A percentile compares a stretch with the other conserved stretches of the same genome.
Conservation (phyloP, 768 basidiomycete genomes). For the Tricholoma terreum region DNA sequence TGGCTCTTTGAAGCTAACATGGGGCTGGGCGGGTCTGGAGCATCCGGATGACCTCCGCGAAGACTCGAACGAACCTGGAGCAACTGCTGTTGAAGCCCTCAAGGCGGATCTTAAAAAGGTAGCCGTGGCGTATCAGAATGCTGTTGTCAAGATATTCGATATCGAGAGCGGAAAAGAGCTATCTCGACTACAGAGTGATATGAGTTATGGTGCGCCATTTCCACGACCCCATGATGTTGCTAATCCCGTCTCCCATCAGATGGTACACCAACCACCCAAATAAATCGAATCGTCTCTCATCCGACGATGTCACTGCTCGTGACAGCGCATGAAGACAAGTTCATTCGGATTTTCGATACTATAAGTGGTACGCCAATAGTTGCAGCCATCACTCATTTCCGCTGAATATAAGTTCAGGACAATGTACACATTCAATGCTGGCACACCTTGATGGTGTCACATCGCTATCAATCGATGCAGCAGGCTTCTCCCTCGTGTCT, state of each 20-base stretch:
- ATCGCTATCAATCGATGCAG: constrained; percentile 82
- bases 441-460: constrained; percentile 93
- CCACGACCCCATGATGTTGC: not conserved
- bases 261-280: constrained; percentile 71
- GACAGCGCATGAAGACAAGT: constrained; percentile 92
- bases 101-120: constrained; percentile 82
- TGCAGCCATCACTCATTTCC: not conserved
- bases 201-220: constrained; percentile 48
- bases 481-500: constrained; percentile 85
- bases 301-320: constrained; percentile 87
- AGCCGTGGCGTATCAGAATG: constrained; percentile 87
- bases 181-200: constrained; percentile 55
- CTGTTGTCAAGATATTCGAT: constrained; percentile 87
- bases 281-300: constrained; percentile 86
- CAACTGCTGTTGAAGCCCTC: constrained; percentile 81
- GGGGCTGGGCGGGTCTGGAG: constrained; percentile 76
- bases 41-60: constrained; percentile 46
- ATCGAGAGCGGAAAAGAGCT: constrained; percentile 84
- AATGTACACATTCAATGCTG: constrained; percentile 86
- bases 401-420: constrained; percentile 43
- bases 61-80: constrained; percentile 56
- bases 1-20: constrained; percentile 67
- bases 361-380: constrained; percentile 53
- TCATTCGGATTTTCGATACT: constrained; percentile 86
- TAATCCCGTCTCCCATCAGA: constrained; percentile 41